Percentiles rank a stretch among this genome's conserved stretches.
These are phyloP conservation scores for Suhomyces faveliae DNA, from an alignment of 805 yeast genomes.

Conservation along the genomic window DNA sequence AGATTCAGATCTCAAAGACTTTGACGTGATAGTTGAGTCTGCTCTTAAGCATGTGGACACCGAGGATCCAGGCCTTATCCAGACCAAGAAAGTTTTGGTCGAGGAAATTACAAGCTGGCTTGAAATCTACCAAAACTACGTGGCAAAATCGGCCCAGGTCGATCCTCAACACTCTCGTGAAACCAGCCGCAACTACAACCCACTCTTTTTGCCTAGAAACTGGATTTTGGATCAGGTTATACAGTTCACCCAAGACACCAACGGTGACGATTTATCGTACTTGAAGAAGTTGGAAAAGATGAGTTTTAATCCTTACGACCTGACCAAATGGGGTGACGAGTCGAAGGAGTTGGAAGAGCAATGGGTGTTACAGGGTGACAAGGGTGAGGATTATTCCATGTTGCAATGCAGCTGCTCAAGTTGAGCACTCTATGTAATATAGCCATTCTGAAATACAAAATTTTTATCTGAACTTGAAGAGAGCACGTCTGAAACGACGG, in stretches of 20 bases:
- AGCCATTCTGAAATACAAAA: neutral
- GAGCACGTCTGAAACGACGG: no score
- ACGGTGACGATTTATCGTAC: constrained; percentile 46
- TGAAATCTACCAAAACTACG: constrained; percentile 42
- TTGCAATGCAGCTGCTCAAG: constrained; percentile 73
- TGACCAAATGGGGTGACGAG: constrained; percentile 63
- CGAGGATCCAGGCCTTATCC: constrained; percentile 18
- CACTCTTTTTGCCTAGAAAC: constrained; percentile 76
- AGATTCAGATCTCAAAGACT: constrained; percentile 25
- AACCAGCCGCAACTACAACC: constrained; percentile 56
- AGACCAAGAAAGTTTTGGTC: constrained; percentile 39
- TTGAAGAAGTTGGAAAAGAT: constrained; percentile 64
- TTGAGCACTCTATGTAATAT: no score
- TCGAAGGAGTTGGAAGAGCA: constrained; percentile 54
- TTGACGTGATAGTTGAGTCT: constrained; percentile 16
- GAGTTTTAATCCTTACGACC: constrained; percentile 75
- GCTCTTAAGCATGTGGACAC: constrained; percentile 19
- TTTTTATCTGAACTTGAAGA: no score
- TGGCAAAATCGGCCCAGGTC: constrained; percentile 36
- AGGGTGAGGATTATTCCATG: constrained; percentile 56
- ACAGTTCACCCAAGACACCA: constrained; percentile 50
- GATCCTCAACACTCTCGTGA: constrained; percentile 20
- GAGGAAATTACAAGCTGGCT: constrained; percentile 53
- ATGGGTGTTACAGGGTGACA: constrained; percentile 54
- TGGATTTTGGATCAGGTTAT: constrained; percentile 88